A percentile compares a stretch with the other conserved stretches of the same genome.
These are phyloP conservation scores for Lodderomyces oxycetoniae DNA, from an alignment of 1,139 yeast genomes.

Conservation along the genomic window DNA sequence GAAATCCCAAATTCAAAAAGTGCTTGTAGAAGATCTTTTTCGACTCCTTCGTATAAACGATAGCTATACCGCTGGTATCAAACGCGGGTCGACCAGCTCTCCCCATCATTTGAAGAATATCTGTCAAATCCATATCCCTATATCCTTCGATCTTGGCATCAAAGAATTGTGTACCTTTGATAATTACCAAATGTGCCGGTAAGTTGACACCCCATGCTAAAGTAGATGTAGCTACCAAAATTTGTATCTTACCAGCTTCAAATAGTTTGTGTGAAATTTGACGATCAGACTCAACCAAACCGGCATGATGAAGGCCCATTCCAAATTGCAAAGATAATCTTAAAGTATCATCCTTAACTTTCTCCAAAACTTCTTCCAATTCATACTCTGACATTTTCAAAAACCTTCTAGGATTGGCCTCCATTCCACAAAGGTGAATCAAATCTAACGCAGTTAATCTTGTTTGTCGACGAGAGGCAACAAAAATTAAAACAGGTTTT, in stretches of 20 bases:
- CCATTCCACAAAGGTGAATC: slow-evolving; percentile 92
- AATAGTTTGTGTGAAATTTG: slow-evolving; percentile 81
- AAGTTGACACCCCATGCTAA: slow-evolving; percentile 97
- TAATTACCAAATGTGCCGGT: slow-evolving; percentile 90
- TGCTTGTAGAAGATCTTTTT: slow-evolving; percentile 92
- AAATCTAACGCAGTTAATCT: slow-evolving; percentile 90
- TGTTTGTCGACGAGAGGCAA: slow-evolving; percentile 96
- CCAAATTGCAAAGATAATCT: slow-evolving; percentile 86
- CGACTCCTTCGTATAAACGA: slow-evolving; percentile 87
- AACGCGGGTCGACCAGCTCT: slow-evolving; percentile 96
- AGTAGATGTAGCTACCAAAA: slow-evolving; percentile 89
- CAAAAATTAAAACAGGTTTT: slow-evolving; percentile 91
- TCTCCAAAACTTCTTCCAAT: slow-evolving; percentile 53
- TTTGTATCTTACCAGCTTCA: slow-evolving; percentile 81
- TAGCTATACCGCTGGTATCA: slow-evolving; percentile 93
- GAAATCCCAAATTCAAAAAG: slow-evolving; percentile 91
- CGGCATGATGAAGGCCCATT: slow-evolving; percentile 97
- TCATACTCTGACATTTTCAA: slow-evolving; percentile 74
- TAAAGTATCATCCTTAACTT: slow-evolving; percentile 86
- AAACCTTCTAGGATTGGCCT: slow-evolving; percentile 86
- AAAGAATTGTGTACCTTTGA: slow-evolving; percentile 88
- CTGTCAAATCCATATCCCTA: slow-evolving; percentile 89
- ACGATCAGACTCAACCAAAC: slow-evolving; percentile 87
- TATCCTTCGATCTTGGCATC: slow-evolving; percentile 79
- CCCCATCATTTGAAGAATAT: slow-evolving; percentile 86